Percentiles rank a stretch among this genome's conserved stretches.
Evolutionary conservation across 163 green algal species (phyloP).

Genomic region (Picocystis sp.): DNA sequence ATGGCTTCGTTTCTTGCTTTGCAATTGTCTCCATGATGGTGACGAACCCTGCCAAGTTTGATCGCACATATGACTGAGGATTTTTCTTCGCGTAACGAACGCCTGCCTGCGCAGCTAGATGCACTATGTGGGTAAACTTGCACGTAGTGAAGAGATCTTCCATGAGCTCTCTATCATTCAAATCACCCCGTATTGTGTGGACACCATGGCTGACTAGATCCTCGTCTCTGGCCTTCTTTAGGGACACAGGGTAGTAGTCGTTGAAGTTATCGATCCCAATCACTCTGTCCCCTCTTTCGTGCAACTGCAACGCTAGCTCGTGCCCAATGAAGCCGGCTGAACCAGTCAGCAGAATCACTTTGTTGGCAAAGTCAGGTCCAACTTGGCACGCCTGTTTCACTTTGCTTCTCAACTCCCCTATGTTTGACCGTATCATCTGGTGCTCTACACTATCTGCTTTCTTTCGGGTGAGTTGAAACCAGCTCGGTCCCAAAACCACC

Average conservation of each 20-base stretch:
- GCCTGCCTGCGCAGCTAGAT: constrained; percentile 56
- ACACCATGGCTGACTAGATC: constrained; percentile 24
- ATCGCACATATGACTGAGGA: constrained; percentile 43
- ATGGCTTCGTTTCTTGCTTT: constrained; percentile 24
- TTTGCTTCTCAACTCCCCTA: no score
- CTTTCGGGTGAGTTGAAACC: no score
- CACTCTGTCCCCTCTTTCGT: constrained; percentile 32
- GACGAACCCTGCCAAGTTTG: constrained; percentile 44
- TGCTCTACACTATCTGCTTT: no score
- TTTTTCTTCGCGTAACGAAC: constrained; percentile 58
- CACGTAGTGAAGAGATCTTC: constrained; percentile 34
- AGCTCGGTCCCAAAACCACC: no score
- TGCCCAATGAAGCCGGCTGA: constrained; percentile 56
- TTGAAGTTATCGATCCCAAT: constrained; percentile 77
- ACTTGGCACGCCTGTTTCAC: no score
- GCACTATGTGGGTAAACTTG: constrained; percentile 55
- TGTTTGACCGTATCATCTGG: no score
- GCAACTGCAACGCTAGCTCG: constrained; percentile 26
- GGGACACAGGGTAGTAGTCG: constrained; percentile 49
- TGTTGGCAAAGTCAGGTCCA: neutral
- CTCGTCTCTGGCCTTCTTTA: constrained; percentile 40
- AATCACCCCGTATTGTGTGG: constrained; percentile 42
- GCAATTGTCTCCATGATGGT: constrained; percentile 41
- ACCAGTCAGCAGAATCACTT: constrained; percentile 42
- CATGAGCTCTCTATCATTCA: constrained; percentile 38